Conservation (phyloP, 306 rosid genomes). For the Acacia acuminata region DNA sequence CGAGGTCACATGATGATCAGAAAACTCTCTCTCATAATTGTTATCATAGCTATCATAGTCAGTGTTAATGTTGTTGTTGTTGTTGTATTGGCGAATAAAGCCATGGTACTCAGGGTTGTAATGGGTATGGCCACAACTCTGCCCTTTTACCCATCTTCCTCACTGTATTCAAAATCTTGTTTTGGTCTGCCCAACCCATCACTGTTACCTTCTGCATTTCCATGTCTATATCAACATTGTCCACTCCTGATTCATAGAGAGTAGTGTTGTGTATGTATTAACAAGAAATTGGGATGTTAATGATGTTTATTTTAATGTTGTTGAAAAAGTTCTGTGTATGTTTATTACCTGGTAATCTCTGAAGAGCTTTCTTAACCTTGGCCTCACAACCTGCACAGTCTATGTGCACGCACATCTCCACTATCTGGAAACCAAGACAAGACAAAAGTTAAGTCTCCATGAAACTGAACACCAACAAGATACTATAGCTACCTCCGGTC, state of each 20-base stretch:
- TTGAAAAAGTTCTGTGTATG: neutral
- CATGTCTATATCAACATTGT: constrained; percentile 57
- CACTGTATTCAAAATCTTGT: constrained; percentile 59
- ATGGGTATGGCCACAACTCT: constrained; percentile 78
- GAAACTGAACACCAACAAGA: neutral
- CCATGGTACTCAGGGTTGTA: constrained; percentile 54
- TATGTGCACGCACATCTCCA: constrained; percentile 66
- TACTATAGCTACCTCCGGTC: too few relatives aligned
- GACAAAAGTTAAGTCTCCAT: neutral
- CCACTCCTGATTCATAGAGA: constrained; percentile 49
- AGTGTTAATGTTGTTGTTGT: neutral
- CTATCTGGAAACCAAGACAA: constrained; percentile 44
- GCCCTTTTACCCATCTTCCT: constrained; percentile 67
- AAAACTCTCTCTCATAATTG: neutral
- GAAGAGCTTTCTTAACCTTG: constrained; percentile 61
- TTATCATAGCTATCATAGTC: neutral
- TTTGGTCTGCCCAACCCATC: constrained; percentile 69
- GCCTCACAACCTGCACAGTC: constrained; percentile 73
- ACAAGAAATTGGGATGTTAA: neutral
- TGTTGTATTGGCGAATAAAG: constrained; percentile 28
- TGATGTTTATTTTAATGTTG: neutral
- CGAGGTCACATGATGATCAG: neutral
- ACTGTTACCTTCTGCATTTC: constrained; percentile 77
- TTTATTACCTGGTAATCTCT: constrained; percentile 51
- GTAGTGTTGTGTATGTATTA: neutral